Evolutionary conservation across 371 early-diverging fungal species (phyloP).

Genomic region (Syncephalastrum contaminatum): DNA sequence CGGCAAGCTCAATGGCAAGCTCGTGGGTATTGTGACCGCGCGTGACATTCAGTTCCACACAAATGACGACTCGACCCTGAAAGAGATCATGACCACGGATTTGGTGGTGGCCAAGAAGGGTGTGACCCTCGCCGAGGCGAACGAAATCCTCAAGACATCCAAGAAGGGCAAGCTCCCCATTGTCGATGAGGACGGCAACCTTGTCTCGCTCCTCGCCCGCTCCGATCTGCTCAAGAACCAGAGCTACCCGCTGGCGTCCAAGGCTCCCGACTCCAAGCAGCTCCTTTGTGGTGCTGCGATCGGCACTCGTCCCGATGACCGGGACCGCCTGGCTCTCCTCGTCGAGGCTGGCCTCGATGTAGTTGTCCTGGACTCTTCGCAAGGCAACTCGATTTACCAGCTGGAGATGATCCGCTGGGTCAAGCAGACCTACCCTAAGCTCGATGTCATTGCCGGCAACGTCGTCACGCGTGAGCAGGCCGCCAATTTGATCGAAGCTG

Average conservation of each 20-base stretch:
- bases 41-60: slow-evolving; percentile 94
- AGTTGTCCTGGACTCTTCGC: slow-evolving; percentile 90
- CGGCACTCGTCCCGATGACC: slow-evolving; percentile 91
- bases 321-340: slow-evolving; percentile 75
- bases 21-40: slow-evolving; percentile 94
- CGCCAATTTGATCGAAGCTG: slow-evolving; percentile 86
- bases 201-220: slow-evolving; percentile 91
- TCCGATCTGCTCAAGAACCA: slow-evolving; percentile 96
- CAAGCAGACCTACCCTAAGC: slow-evolving; percentile 72
- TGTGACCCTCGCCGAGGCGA: slow-evolving; percentile 88
- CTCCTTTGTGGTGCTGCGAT: slow-evolving; percentile 93
- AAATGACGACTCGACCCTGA: slow-evolving; percentile 56
- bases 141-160: slow-evolving; percentile 81
- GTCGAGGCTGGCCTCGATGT: slow-evolving; percentile 95
- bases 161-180: slow-evolving; percentile 98
- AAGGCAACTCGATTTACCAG: slow-evolving; percentile 94
- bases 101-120: slow-evolving; percentile 85
- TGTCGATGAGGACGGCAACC: slow-evolving; percentile 76
- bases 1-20: slow-evolving; percentile 85
- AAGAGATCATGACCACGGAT: slow-evolving; percentile 89
- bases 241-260: slow-evolving; percentile 92
- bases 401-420: slow-evolving; percentile 93
- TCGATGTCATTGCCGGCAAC: slow-evolving; percentile 96
- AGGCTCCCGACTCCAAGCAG: slow-evolving; percentile 80
- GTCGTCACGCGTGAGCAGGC: slow-evolving; percentile 97